These are phyloP conservation scores for Trematosphaeria pertusa DNA, from an alignment of 2,329 filamentous ascomycete genomes.

Conservation along the genomic window DNA sequence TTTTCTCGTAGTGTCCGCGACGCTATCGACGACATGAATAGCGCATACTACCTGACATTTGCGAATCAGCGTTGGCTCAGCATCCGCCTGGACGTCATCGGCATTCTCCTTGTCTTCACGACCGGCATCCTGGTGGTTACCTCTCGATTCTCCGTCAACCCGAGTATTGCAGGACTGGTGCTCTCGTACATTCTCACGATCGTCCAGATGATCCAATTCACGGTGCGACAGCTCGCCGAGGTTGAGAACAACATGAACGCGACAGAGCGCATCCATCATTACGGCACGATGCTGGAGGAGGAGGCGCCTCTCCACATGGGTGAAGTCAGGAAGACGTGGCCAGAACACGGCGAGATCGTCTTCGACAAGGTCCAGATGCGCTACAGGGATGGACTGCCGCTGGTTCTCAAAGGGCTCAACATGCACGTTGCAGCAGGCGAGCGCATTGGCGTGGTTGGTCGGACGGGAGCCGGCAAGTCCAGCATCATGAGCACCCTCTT, in stretches of 20 bases:
- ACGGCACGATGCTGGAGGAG: slow-evolving; percentile 84
- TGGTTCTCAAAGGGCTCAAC: slow-evolving; percentile 57
- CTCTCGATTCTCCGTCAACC: slow-evolving; percentile 82
- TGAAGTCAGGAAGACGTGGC: slow-evolving; percentile 79
- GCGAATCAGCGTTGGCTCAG: slow-evolving; percentile 95
- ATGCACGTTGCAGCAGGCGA: slow-evolving; percentile 79
- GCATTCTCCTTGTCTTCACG: slow-evolving; percentile 83
- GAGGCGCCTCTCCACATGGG: slow-evolving; percentile 82
- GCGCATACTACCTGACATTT: slow-evolving; percentile 93
- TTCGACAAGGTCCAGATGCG: slow-evolving; percentile 61
- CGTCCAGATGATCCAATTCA: slow-evolving; percentile 95
- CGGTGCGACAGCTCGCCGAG: slow-evolving; percentile 89
- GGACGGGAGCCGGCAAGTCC: slow-evolving; percentile 83
- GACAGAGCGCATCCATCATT: slow-evolving; percentile 89
- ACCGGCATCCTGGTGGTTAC: slow-evolving; percentile 92
- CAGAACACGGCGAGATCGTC: slow-evolving; percentile 75
- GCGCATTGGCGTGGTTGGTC: slow-evolving; percentile 80
- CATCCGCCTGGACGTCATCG: slow-evolving; percentile 82
- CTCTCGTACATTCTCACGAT: slow-evolving; percentile 93
- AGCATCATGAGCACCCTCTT: slow-evolving; percentile 85
- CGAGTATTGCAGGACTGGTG: slow-evolving; percentile 85
- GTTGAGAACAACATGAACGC: slow-evolving; percentile 99
- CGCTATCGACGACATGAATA: slow-evolving; percentile 89
- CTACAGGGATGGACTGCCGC: slow-evolving; percentile 57
- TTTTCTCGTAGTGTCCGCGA: slow-evolving; percentile 74